Evolutionary conservation across 2,329 filamentous ascomycete species (phyloP), one percentile per base, ranked within the genome.

Genomic region (Penicillium decumbens): DNA sequence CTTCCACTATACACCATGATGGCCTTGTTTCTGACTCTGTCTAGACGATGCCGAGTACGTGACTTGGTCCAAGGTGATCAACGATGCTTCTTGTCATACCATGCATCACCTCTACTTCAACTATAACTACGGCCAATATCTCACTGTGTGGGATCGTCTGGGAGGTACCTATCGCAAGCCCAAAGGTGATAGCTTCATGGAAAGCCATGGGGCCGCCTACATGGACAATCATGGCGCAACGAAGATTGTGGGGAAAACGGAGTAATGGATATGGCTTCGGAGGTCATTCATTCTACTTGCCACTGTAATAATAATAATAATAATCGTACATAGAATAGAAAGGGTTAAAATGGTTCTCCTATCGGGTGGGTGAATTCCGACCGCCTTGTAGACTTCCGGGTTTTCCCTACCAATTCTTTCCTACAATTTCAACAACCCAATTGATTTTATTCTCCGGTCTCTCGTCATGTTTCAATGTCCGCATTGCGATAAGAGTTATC

Each of bases 81-180:
- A 97, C 68, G 92, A 92, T 38, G 54, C 58, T 8, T 92, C 92
- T 25, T 96, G 92, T 77, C 92, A 96, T 71, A 89, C 87, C 20
- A 82, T 91, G 79, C 92, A 97, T 72, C 92, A 96, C 68, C 72
- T 90, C 33, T 88, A 88, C 72, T 88, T 88, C 77, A 87, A 88
- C 74, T 89, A 88, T 78, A 96, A 95, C 75, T 96, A 95, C 65
- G 91, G 91, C 50, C 91, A 96, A 70, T 96, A 91, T 75, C 93
- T 89, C 13, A 95, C 90, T 0, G 76, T 93, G 18, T 95, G 91
- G 87, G 91, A 96, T 70, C 84, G 91, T 45, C 72, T 95, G 18
- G 88, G 89, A 47, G 87, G 87, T 51, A 95, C 87, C 66, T 60
- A 60, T 33, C 56, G 56, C 25, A 56, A 41, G 9, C 56, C 56